Percentiles rank a stretch among this genome's conserved stretches.
Conservation (phyloP, 164 flowering plant species). For the Saururus chinensis region DNA sequence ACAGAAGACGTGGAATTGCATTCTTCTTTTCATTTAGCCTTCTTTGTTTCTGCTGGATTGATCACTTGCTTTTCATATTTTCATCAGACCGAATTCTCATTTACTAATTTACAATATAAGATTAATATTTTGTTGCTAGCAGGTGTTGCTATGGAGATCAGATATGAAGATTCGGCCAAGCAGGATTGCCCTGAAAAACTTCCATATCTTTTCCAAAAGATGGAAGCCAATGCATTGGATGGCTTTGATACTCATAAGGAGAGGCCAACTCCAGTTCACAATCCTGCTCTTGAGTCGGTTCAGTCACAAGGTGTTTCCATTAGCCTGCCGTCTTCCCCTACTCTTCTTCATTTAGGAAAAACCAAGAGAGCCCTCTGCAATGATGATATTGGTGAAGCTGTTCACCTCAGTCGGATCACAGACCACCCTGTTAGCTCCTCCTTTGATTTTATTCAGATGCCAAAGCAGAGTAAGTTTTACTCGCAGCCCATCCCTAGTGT, state of each 20-base stretch:
- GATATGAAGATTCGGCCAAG: not conserved
- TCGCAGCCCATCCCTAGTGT: constrained; percentile 58
- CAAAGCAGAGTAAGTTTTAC: constrained; percentile 26
- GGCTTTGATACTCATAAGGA: not conserved
- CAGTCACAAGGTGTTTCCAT: constrained; percentile 17
- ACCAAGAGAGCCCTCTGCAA: constrained; percentile 20
- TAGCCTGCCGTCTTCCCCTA: constrained; percentile 65
- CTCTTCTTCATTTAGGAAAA: constrained; percentile 1
- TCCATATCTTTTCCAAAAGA: not conserved
- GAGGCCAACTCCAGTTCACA: too few relatives aligned
- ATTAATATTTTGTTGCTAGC: too few relatives aligned
- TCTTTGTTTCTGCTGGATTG: too few relatives aligned
- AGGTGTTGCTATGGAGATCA: too few relatives aligned
- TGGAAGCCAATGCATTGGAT: not conserved
- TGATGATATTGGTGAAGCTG: constrained; percentile 11
- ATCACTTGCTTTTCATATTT: too few relatives aligned
- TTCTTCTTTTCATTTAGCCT: too few relatives aligned
- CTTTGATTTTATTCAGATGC: not conserved
- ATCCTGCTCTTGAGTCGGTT: not conserved
- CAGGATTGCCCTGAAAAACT: not conserved
- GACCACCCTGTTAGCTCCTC: not conserved
- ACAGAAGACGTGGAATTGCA: too few relatives aligned
- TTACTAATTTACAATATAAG: too few relatives aligned
- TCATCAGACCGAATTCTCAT: too few relatives aligned
- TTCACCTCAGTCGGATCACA: too few relatives aligned